These are phyloP conservation scores for Bretziella fagacearum DNA, from an alignment of 2,329 filamentous ascomycete genomes.

Conservation along the genomic window DNA sequence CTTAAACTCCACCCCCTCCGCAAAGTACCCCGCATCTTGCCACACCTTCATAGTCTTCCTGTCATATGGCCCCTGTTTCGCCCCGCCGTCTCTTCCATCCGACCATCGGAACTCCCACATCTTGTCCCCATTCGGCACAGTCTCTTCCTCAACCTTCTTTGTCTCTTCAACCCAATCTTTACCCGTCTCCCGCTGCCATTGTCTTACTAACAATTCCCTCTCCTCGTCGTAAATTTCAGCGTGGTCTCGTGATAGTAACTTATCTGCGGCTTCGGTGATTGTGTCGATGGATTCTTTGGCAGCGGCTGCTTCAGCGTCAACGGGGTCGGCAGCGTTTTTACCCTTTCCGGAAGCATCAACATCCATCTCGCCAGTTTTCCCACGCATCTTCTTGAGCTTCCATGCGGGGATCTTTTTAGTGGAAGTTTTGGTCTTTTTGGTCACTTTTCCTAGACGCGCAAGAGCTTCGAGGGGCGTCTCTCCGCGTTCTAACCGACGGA, in stretches of 20 bases:
- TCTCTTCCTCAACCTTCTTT: slow-evolving; percentile 18
- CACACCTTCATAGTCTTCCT: slow-evolving; percentile 73
- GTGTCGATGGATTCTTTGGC: slow-evolving; percentile 60
- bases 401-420: slow-evolving; percentile 43
- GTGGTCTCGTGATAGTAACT: slow-evolving; percentile 64
- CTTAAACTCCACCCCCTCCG: slow-evolving; percentile 69
- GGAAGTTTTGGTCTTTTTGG: slow-evolving; percentile 34
- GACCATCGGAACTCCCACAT: slow-evolving; percentile 92
- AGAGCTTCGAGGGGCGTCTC: slow-evolving; percentile 84
- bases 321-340: too few relatives aligned
- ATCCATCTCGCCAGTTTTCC: slow-evolving; percentile 46
- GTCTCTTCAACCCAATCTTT: slow-evolving; percentile 57
- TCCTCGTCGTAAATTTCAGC: slow-evolving; percentile 86
- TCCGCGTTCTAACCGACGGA: slow-evolving; percentile 54
- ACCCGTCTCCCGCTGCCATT: slow-evolving; percentile 71
- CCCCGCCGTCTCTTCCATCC: slow-evolving; percentile 64
- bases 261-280: slow-evolving; percentile 81
- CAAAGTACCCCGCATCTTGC: slow-evolving; percentile 85
- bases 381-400: slow-evolving; percentile 52
- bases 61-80: slow-evolving; percentile 71
- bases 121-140: slow-evolving; percentile 17
- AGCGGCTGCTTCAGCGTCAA: slow-evolving; percentile 51
- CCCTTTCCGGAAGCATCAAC: slow-evolving; percentile 37
- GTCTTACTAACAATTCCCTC: slow-evolving; percentile 64
- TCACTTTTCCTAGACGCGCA: slow-evolving; percentile 56